These are phyloP conservation scores for Daldinia bambusicola DNA, from an alignment of 495 filamentous ascomycete species.

Conservation along the genomic window DNA sequence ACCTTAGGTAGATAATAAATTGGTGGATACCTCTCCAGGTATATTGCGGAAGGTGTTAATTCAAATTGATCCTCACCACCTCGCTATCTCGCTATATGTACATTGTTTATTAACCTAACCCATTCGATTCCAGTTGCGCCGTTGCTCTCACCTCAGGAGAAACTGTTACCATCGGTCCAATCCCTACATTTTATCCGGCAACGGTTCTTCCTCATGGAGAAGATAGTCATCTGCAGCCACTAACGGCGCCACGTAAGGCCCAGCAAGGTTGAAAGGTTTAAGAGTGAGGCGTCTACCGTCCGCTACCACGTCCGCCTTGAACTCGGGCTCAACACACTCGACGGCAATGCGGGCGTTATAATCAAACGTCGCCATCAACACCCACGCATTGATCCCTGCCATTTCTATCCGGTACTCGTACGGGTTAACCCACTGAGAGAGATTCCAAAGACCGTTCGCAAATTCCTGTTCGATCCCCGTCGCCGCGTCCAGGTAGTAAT, in stretches of 20 bases:
- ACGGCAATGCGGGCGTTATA: conserved; percentile 45
- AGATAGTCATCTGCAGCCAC: not conserved
- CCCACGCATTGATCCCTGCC: conserved; percentile 47
- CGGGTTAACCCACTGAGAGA: conserved; percentile 40
- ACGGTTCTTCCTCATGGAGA: not conserved
- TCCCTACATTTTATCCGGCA: no score
- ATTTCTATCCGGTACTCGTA: conserved; percentile 43
- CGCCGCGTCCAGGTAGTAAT: not conserved
- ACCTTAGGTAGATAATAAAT: no score
- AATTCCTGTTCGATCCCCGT: not conserved
- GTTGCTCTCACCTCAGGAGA: not conserved
- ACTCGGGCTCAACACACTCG: conserved; percentile 29
- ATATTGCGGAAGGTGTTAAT: no score
- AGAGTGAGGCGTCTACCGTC: conserved; percentile 35
- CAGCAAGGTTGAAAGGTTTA: conserved; percentile 29
- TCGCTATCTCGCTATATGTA: not conserved
- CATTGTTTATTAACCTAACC: not conserved
- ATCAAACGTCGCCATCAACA: conserved; percentile 40
- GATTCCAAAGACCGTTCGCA: conserved; percentile 1
- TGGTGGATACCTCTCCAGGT: no score
- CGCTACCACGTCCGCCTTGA: conserved; percentile 23
- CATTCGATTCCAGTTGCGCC: not conserved
- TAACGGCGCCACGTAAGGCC: not conserved
- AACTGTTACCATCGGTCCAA: no score
- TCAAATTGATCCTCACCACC: not conserved